Conservation (phyloP, 345 rosid species). For the Populus nigra region DNA sequence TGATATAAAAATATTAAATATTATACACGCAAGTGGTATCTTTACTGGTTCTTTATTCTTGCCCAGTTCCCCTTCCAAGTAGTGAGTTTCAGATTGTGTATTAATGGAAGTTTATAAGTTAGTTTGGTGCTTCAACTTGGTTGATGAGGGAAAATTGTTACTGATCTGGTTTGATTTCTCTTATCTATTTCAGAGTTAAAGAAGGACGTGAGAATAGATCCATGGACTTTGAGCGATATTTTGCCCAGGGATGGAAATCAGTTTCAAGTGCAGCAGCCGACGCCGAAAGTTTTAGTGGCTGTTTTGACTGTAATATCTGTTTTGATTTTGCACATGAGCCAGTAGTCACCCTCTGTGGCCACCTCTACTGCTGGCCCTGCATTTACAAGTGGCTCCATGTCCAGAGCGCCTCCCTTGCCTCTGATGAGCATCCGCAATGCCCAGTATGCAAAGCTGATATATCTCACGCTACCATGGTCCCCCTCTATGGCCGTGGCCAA, state of each 20-base stretch:
- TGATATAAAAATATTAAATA: too few relatives aligned
- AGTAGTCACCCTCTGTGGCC: constrained; percentile 91
- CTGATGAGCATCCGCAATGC: constrained; percentile 66
- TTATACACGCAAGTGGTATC: not conserved
- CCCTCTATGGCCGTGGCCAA: constrained; percentile 83
- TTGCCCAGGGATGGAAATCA: constrained; percentile 45
- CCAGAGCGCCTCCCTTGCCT: constrained; percentile 57
- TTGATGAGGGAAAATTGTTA: not conserved
- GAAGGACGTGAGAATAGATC: constrained; percentile 6
- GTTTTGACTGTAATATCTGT: constrained; percentile 92
- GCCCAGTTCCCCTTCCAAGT: not conserved
- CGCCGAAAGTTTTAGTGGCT: constrained; percentile 42
- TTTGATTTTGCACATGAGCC: constrained; percentile 78
- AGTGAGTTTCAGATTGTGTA: constrained; percentile 1
- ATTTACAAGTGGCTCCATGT: constrained; percentile 85
- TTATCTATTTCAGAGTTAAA: constrained; percentile 16
- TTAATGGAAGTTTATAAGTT: not conserved
- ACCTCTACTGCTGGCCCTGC: constrained; percentile 98
- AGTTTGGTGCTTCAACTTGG: not conserved
- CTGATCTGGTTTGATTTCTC: constrained; percentile 6
- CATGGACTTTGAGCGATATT: constrained; percentile 51
- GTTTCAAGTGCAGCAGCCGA: constrained; percentile 22
- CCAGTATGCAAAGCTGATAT: constrained; percentile 90
- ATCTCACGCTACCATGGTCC: constrained; percentile 75
- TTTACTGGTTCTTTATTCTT: not conserved